Conservation (phyloP, 176 grass and related monocot species). For the Ampelocalamus luodianensis region DNA sequence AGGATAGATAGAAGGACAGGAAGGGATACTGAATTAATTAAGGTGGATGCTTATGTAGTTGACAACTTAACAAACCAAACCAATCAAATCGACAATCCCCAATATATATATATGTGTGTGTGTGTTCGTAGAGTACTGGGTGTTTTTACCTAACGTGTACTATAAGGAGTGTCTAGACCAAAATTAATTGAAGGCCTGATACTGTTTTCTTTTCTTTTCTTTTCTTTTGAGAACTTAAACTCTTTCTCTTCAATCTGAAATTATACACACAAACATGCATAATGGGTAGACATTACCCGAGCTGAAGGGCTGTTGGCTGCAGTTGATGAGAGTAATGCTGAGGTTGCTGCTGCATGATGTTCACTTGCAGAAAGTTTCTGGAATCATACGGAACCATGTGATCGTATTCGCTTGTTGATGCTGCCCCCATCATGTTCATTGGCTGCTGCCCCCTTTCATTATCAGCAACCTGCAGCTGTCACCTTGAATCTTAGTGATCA, state of each 20-base stretch:
- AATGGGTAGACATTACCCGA: constrained; percentile 57
- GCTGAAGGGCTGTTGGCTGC: constrained; percentile 78
- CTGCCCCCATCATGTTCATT: constrained; percentile 56
- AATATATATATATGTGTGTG: no score
- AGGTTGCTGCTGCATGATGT: constrained; percentile 60
- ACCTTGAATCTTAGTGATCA: constrained; percentile 1
- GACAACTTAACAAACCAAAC: no score
- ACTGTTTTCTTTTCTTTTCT: neutral
- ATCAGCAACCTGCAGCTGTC: constrained; percentile 55
- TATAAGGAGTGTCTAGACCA: neutral
- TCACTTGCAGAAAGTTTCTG: constrained; percentile 79
- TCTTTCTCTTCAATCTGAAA: neutral
- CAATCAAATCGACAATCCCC: neutral
- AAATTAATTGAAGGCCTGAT: constrained; percentile 26
- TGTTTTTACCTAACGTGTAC: constrained; percentile 17
- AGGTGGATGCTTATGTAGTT: no score
- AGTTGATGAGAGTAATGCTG: constrained; percentile 72
- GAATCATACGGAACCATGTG: constrained; percentile 73
- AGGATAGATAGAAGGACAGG: neutral
- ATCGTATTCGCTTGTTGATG: constrained; percentile 66
- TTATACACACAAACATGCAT: neutral
- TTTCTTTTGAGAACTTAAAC: neutral
- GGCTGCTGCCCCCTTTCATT: constrained; percentile 76
- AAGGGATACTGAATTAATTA: neutral
- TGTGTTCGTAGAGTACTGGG: neutral